These are phyloP conservation scores for Quercus robur DNA, from an alignment of 306 rosid species.

Conservation along the genomic window DNA sequence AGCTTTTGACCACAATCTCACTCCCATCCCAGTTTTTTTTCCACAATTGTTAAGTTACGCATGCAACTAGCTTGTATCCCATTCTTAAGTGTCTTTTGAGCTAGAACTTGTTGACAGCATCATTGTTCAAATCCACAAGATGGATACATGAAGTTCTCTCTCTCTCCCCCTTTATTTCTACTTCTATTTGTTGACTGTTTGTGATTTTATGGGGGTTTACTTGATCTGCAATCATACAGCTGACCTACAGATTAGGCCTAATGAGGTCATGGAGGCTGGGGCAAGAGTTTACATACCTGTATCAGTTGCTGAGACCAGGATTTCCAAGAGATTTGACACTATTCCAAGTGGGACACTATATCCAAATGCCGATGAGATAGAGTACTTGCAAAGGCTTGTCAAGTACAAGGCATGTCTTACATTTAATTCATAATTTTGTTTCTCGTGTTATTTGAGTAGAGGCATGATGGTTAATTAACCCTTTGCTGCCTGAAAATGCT, in stretches of 20 bases:
- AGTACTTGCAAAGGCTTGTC: constrained; percentile 88
- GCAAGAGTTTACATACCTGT: constrained; percentile 63
- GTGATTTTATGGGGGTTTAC: constrained; percentile 28
- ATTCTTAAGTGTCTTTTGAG: neutral
- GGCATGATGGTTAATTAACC: neutral
- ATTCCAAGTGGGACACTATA: constrained; percentile 89
- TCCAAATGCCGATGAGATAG: constrained; percentile 95
- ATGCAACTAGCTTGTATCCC: neutral
- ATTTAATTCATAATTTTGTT: constrained; percentile 7
- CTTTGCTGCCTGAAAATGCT: neutral
- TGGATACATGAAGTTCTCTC: neutral
- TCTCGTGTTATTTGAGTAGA: constrained; percentile 16
- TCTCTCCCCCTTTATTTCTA: neutral
- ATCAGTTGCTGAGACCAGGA: constrained; percentile 72
- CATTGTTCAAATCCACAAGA: neutral
- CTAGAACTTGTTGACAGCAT: neutral
- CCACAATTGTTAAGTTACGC: neutral
- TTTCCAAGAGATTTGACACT: constrained; percentile 83
- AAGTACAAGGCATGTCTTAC: constrained; percentile 67
- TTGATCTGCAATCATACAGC: constrained; percentile 45
- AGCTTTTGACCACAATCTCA: neutral
- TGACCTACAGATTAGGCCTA: constrained; percentile 67
- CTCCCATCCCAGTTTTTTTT: too few relatives aligned
- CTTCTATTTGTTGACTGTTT: constrained; percentile 10
- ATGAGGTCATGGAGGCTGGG: constrained; percentile 72